Evolutionary conservation across 805 yeast species (phyloP).

Genomic region (Yamadazyma phyllophila): DNA sequence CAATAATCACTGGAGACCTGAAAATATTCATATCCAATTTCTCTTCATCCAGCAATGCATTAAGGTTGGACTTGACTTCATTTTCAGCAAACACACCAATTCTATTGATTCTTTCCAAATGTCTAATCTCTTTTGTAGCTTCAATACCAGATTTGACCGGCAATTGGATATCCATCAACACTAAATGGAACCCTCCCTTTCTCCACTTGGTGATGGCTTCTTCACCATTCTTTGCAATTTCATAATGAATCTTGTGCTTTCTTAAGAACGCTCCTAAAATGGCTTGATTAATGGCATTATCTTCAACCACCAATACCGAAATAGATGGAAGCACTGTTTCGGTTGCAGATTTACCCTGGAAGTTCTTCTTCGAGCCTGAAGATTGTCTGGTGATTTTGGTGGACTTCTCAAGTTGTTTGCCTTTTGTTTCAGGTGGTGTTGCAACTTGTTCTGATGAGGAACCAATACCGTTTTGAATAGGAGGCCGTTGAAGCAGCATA

Average conservation of each 20-base stretch:
- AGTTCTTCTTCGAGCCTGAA: slow-evolving; percentile 13
- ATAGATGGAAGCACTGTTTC: slow-evolving; percentile 81
- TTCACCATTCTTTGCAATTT: slow-evolving; percentile 87
- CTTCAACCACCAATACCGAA: slow-evolving; percentile 92
- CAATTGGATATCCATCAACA: slow-evolving; percentile 94
- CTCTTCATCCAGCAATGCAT: slow-evolving; percentile 43
- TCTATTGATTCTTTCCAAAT: slow-evolving; percentile 74
- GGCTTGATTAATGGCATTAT: slow-evolving; percentile 89
- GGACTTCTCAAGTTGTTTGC: not conserved
- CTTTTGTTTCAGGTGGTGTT: slow-evolving; percentile 1
- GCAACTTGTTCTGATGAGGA: not conserved
- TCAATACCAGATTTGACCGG: slow-evolving; percentile 96
- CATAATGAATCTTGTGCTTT: slow-evolving; percentile 79
- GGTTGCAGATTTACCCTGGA: slow-evolving; percentile 31
- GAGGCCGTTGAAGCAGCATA: too few relatives aligned
- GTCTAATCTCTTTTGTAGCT: slow-evolving; percentile 87
- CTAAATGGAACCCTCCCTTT: slow-evolving; percentile 90
- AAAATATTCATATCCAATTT: slow-evolving; percentile 60
- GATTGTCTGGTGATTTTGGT: slow-evolving; percentile 9
- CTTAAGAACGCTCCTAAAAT: slow-evolving; percentile 86
- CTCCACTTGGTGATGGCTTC: slow-evolving; percentile 96
- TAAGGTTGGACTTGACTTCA: slow-evolving; percentile 23
- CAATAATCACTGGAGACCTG: slow-evolving; percentile 94
- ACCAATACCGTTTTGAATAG: not conserved
- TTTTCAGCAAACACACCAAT: slow-evolving; percentile 65